Conservation (phyloP, 306 rosid genomes). For the Gynostemma pentaphyllum region DNA sequence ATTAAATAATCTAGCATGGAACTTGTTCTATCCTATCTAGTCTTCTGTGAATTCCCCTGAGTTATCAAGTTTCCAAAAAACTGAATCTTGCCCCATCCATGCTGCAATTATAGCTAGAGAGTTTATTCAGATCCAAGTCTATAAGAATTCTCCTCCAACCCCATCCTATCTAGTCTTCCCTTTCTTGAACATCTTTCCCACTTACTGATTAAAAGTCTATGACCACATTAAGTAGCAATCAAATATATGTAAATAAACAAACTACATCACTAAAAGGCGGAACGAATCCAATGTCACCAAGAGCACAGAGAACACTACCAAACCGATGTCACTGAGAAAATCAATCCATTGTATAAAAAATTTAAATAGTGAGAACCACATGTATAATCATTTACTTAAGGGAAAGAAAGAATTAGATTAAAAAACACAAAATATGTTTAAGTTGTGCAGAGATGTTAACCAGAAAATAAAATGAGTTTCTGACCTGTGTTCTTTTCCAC, state of each 20-base stretch:
- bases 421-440: background rate
- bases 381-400: background rate
- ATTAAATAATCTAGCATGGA: background rate
- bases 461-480: constrained; percentile 17
- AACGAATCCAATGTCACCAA: background rate
- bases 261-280: background rate
- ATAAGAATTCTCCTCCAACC: too few species aligned
- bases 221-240: background rate
- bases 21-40: background rate
- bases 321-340: background rate
- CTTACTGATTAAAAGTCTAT: background rate
- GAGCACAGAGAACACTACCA: background rate
- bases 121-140: too few species aligned
- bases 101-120: too few species aligned
- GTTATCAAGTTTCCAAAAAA: too few species aligned
- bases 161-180: too few species aligned
- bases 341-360: background rate
- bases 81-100: too few species aligned
- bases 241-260: background rate
- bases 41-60: too few species aligned
- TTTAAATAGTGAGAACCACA: background rate
- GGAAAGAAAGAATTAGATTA: background rate
- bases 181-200: too few species aligned
- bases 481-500: constrained; percentile 69
- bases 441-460: background rate